These are phyloP conservation scores for Penicillium lividum DNA, from an alignment of 495 filamentous ascomycete genomes.

Conservation along the genomic window DNA sequence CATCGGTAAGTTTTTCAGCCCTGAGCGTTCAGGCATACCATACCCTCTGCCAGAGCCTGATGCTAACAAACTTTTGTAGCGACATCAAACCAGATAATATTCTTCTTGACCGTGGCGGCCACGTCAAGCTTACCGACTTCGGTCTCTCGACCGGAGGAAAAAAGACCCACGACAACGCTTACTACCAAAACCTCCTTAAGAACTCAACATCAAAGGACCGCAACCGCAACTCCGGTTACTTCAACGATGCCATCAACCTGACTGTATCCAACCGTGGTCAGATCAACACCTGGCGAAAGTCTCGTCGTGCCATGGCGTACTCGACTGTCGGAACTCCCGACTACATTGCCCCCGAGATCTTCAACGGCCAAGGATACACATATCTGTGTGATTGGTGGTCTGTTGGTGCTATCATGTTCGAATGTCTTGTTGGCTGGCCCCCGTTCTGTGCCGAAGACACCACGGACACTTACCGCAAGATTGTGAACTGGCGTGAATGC, in stretches of 20 bases:
- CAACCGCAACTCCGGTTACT: conserved; percentile 78
- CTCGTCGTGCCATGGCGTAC: conserved; percentile 91
- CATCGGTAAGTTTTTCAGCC: conserved; percentile 71
- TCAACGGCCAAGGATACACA: conserved; percentile 91
- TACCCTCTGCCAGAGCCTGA: background rate
- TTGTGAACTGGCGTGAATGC: conserved; percentile 94
- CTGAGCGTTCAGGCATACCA: background rate
- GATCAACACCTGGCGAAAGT: conserved; percentile 98
- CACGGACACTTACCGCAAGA: conserved; percentile 98
- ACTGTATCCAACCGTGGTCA: conserved; percentile 95
- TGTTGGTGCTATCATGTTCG: conserved; percentile 98
- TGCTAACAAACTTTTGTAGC: conserved; percentile 49
- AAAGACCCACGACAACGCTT: conserved; percentile 95
- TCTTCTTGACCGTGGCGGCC: conserved; percentile 88
- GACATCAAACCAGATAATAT: conserved; percentile 99
- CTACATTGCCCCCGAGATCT: conserved; percentile 98
- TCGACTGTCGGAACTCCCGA: conserved; percentile 98
- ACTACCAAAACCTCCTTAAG: conserved; percentile 95
- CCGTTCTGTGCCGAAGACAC: conserved; percentile 98
- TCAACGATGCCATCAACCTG: conserved; percentile 95
- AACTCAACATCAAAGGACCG: conserved; percentile 71
- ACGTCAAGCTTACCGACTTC: conserved; percentile 98
- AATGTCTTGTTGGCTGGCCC: conserved; percentile 98
- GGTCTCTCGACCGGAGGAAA: conserved; percentile 97
- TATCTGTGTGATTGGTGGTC: conserved; percentile 99